Evolutionary conservation across 805 yeast genomes (phyloP), one percentile per base, ranked within the genome.

Genomic region (Monosporozyma aerobia): DNA sequence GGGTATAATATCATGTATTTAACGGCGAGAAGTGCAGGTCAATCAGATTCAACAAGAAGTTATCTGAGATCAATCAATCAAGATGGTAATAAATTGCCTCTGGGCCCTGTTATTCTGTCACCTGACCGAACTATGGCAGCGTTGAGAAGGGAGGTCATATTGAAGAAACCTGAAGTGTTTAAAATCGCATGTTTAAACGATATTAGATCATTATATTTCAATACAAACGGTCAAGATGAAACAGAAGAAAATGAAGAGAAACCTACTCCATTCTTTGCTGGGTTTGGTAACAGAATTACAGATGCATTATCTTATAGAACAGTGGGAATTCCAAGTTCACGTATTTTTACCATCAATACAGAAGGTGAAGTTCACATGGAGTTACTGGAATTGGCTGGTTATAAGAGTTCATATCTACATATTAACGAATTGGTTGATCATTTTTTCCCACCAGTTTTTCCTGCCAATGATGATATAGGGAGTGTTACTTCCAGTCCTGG

Each of bases 81-180:
- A 66, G 83, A 82, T 48, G 90, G 89, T 1, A 73, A 77, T 53
- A 77, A 75, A 51, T 69, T 94, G 40, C 99, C 99, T 0, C 66
- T 69, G 5, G 99, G 99, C 0, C 99, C 99, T 0, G 99, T 94
- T 11, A 89, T 94, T 44, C 72, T 94, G 50, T 87, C 96, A 37
- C 99, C 99, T 0, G 99, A 94, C 69, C 71, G 99, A 60, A 92
- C 98, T 0, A 88, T 94, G 73, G 98, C 98, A 3, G 99, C 99
- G 0, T 72, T 94, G 51, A 79, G 80, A 60, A 77, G 99, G 57
- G 99, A 94, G 65, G 95, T 94, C 29, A 92, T 94, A 47, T 71
- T 92, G 63, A 88, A 90, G 59, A 92, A 92, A 64, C 99, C 99
- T 0, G 98, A 94, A 69, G 94, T 94, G n/a, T 94, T 94, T 75